Evolutionary conservation across 2,329 filamentous ascomycete species (phyloP), one percentile per base, ranked within the genome.

Genomic region (Fusarium ambrosium): DNA sequence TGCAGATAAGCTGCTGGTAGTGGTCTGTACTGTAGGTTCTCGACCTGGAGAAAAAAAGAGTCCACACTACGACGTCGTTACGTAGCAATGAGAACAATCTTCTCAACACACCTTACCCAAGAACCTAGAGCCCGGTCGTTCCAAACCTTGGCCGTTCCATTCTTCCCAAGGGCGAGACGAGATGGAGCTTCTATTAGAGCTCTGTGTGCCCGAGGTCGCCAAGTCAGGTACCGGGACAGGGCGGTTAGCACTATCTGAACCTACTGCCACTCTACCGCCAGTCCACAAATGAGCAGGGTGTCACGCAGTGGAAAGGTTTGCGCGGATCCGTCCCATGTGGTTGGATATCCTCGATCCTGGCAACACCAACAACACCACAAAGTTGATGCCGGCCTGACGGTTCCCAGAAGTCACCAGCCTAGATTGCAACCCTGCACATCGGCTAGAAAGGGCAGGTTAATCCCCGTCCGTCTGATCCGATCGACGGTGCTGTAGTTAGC

Each of bases 311-410:
- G 24, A 56, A 64, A 24, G 39, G 18, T 45, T 60, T 60, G 39
- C 53, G 63, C 63, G 48, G 72, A 64, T 43, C 55, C 51, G 62
- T 73, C 59, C 72, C 72, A 62, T 70, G 72, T 48, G 51, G 51
- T 58, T 72, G 62, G 72, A 67, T 69, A 74, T 61, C 36, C 48
- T 66, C 58, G 41, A 75, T 74, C 69, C 69, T 56, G 61, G 62
- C 59, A 74, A 61, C 58, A 64, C 27, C 71, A 59, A 41, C 56
- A 59, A 37, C 56, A 59, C 56, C 56, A 58, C 32, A 58, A 58
- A 60, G 37, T 56, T 34, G 45, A 64, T 64, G 48, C 24, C 62
- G 53, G 45, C 22, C 48, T 39, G 36, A 32, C 36, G 34, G 62
- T 55, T 37, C 37, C 20, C 41, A 53, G 32, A 37, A 66, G 58